A percentile compares a stretch with the other conserved stretches of the same genome.
Conservation (phyloP, 495 filamentous ascomycete species). For the Podospora didyma region DNA sequence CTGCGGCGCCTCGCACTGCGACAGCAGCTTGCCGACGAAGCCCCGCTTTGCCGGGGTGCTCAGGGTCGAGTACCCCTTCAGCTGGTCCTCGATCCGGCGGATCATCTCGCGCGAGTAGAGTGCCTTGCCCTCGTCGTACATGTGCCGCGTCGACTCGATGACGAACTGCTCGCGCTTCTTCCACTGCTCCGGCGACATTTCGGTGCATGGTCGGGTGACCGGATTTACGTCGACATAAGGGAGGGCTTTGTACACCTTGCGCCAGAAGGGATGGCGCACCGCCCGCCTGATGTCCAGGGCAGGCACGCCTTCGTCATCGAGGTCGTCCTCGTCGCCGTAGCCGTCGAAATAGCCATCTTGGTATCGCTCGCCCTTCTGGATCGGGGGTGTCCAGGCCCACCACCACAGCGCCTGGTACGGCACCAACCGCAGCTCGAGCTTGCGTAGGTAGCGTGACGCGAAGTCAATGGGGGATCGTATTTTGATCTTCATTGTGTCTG, state of each 20-base stretch:
- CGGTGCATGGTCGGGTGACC: background rate
- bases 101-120: conserved; percentile 15
- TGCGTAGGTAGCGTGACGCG: conserved; percentile 6
- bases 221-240: conserved; percentile 16
- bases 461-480: conserved; percentile 10
- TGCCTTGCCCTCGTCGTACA: conserved; percentile 14
- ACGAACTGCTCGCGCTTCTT: background rate
- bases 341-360: conserved; percentile 12
- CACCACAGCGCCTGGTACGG: conserved; percentile 16
- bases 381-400: conserved; percentile 14
- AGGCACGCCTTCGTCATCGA: background rate
- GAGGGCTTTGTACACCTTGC: conserved; percentile 12
- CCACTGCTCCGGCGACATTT: conserved; percentile 2
- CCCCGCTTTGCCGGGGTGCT: background rate
- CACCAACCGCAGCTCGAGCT: conserved; percentile 12
- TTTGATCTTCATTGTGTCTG: background rate
- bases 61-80: background rate
- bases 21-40: conserved; percentile 2
- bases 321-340: conserved; percentile 2
- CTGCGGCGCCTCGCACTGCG: conserved; percentile 14
- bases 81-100: conserved; percentile 9
- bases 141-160: conserved; percentile 3
- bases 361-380: conserved; percentile 12
- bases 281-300: background rate
- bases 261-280: conserved; percentile 7